Evolutionary conservation across 2,329 filamentous ascomycete genomes (phyloP).

Genomic region (Venturia aucupariae): DNA sequence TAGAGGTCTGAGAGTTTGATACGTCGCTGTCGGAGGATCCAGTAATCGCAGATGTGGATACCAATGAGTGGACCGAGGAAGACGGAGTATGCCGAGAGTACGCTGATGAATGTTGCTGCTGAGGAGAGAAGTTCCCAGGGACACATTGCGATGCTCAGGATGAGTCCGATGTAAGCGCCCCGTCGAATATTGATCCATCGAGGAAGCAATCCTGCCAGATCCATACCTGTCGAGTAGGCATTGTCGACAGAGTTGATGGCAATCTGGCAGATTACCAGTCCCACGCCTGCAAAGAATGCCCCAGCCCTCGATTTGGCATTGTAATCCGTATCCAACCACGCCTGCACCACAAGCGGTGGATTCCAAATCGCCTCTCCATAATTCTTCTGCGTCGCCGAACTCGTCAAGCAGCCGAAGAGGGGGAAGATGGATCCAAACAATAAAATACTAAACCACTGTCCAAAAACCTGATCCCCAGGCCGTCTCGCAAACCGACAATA

Average conservation of each 20-base stretch:
- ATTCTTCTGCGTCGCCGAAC: conserved; percentile 18
- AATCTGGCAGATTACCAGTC: conserved; percentile 37
- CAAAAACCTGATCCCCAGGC: conserved; percentile 23
- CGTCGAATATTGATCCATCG: conserved; percentile 48
- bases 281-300: conserved; percentile 38
- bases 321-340: conserved; percentile 19
- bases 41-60: conserved; percentile 39
- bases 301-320: conserved; percentile 31
- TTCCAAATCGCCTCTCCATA: conserved; percentile 20
- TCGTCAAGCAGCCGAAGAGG: conserved; percentile 25
- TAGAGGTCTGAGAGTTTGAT: conserved; percentile 39
- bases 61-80: conserved; percentile 41
- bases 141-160: conserved; percentile 28
- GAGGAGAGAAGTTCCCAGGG: conserved; percentile 44
- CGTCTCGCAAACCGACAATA: conserved; percentile 25
- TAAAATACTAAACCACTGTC: conserved; percentile 19
- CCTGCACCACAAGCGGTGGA: conserved; percentile 22
- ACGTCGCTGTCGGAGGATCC: conserved; percentile 30
- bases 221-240: conserved; percentile 36
- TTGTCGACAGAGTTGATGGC: conserved; percentile 23
- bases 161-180: conserved; percentile 38
- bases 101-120: conserved; percentile 38
- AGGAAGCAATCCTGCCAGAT: conserved; percentile 44
- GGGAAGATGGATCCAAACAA: conserved; percentile 23
- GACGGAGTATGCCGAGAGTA: conserved; percentile 37